Percentiles rank a stretch among this genome's conserved stretches.
Conservation (phyloP, 805 yeast genomes). For the Suhomyces sp. region DNA sequence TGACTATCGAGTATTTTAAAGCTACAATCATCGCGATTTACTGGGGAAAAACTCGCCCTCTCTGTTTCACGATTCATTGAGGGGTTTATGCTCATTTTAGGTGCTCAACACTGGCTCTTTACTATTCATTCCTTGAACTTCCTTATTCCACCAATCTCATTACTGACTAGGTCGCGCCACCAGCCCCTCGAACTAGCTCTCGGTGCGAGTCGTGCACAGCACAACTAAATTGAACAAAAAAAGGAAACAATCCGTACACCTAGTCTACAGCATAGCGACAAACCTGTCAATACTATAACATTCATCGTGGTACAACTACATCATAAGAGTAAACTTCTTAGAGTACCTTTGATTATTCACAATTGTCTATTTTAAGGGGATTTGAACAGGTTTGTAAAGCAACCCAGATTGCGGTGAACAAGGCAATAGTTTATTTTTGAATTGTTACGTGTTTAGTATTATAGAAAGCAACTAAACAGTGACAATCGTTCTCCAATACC, state of each 20-base stretch:
- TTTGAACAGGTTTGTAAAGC: not conserved
- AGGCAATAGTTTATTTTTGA: not conserved
- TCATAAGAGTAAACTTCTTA: not conserved
- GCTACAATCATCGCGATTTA: not conserved
- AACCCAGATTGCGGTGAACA: not conserved
- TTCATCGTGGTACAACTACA: not conserved
- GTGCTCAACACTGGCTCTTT: not conserved
- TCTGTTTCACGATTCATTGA: not conserved
- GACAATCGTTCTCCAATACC: not conserved
- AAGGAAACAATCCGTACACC: conserved; percentile 5
- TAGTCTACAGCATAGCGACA: not conserved
- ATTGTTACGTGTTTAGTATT: not conserved
- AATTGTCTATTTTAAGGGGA: not conserved
- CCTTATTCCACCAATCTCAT: not conserved
- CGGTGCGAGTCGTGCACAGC: conserved; percentile 1
- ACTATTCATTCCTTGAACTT: not conserved
- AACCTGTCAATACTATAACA: not conserved
- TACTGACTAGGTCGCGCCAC: not conserved
- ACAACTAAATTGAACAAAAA: conserved; percentile 3
- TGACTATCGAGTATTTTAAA: not conserved
- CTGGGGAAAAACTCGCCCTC: not conserved
- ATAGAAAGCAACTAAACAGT: not conserved
- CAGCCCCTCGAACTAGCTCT: not conserved
- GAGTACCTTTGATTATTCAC: not conserved
- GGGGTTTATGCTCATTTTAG: not conserved